Evolutionary conservation across 306 rosid genomes (phyloP), one percentile per base, ranked within the genome.

Genomic region (Gleditsia sinensis): DNA sequence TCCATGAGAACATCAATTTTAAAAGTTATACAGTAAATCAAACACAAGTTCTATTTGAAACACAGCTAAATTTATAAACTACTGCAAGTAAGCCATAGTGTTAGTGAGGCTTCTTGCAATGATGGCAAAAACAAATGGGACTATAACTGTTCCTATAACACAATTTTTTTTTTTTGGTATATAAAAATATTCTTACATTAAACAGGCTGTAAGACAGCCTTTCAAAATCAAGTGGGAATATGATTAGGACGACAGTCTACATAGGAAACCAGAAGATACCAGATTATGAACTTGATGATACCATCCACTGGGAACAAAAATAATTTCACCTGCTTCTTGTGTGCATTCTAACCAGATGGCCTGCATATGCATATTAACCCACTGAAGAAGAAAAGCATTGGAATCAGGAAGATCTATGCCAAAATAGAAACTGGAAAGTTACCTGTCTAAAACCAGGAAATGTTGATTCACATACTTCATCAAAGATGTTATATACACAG

Each of bases 251-350:
- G 14, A 23, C 37, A 59, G 72, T 71, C 50, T 32, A 68, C 19
- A 69, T 45, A 37, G 49, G 62, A 43, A 75, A 53, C 46, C 68
- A 64, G 37, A 43, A 57, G 65, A 60, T 80, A 92, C 97, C 95
- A 92, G 83, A 84, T 94, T 94, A 80, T 90, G 90, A 78, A 94
- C 99, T 83, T 94, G 96, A 86, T 94, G 99, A 79, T 88, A 94
- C 99, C 99, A 94, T 67, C 99, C 95, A 0, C 97, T 92, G 20
- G 97, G 99, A 67, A 92, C 97, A 85, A 94, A 94, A 75, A 94
- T 90, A 72, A 88, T 74, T 86, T 92, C 97, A 71, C 92, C 90
- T n/a, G 82, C 88, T 75, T 90, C 96, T 87, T 92, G 99, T 48
- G 61, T 87, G 81, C 93, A 90, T 75, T 94, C 97, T 84, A 94